Evolutionary conservation across 2,329 filamentous ascomycete genomes (phyloP), one percentile per base, ranked within the genome.

Genomic region (Fusarium irregulare): DNA sequence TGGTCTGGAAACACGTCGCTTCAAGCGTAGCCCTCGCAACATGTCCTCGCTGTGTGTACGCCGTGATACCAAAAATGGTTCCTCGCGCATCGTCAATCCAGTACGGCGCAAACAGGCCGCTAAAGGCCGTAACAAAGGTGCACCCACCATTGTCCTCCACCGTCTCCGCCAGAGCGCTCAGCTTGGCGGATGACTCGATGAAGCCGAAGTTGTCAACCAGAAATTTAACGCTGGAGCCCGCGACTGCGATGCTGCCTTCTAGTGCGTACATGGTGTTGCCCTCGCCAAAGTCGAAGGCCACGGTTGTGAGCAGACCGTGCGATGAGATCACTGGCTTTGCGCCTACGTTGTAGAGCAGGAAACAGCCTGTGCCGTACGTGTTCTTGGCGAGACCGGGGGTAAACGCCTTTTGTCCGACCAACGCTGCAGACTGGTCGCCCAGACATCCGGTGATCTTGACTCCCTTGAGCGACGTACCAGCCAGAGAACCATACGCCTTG

Each of bases 341-440:
- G 25, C 93, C 93, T 16, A 94, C 91, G 76, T 96, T 94, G 81
- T 94, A 94, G 9, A 95, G 87, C 70, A 95, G 81, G 83, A 96
- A 96, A 79, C 92, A 94, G 23, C 93, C 93, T 1, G 93, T 95
- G 42, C 93, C 93, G 77, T 95, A 95, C 1, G 93, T 95, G 79
- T 95, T 95, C 84, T 95, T 95, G 51, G 92, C 93, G 59, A 87
- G 85, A 58, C 93, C 93, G 11, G 92, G 90, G 4, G 85, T 86
- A 79, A 95, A 95, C 3, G 90, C 92, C 77, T 91, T 91, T 76
- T 94, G 92, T 25, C 93, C 93, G 28, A 95, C 92, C 46, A 95
- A 82, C 7, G 92, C 93, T 13, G 92, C 91, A 34, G 92, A 94
- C 78, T 96, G 93, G 76, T 96, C 92, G 58, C 93, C 93, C 27